Conservation (phyloP, 345 rosid species). For the Raphanus sativus region DNA sequence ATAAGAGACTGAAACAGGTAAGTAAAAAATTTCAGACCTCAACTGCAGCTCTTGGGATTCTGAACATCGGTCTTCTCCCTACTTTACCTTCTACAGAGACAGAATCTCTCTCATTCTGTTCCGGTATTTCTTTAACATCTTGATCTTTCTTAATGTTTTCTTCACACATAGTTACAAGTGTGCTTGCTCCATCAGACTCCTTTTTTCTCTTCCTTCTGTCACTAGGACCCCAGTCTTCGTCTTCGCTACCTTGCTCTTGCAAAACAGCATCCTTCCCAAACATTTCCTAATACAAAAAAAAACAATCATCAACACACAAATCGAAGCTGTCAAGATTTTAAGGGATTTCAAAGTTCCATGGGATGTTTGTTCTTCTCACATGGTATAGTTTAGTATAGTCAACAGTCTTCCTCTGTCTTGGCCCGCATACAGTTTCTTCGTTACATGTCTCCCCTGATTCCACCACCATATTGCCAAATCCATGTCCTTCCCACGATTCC, state of each 20-base stretch:
- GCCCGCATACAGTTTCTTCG: constrained; percentile 64
- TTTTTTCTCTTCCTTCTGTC: constrained; percentile 71
- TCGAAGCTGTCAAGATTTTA: not conserved
- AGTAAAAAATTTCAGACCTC: constrained; percentile 54
- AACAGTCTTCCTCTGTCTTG: constrained; percentile 74
- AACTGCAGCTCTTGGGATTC: constrained; percentile 72
- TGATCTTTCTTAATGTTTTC: constrained; percentile 52
- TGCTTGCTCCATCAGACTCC: constrained; percentile 75
- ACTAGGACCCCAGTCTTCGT: constrained; percentile 98
- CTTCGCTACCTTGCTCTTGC: constrained; percentile 81
- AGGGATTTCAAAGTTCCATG: not conserved
- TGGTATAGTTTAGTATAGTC: constrained; percentile 83
- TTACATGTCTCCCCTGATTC: constrained; percentile 62
- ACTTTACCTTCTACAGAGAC: constrained; percentile 44
- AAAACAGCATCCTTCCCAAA: constrained; percentile 85
- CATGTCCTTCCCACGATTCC: constrained; percentile 47
- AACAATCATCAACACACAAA: constrained; percentile 3
- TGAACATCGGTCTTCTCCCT: constrained; percentile 57
- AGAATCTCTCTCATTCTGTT: constrained; percentile 42
- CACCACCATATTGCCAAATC: constrained; percentile 42
- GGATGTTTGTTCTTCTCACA: constrained; percentile 53
- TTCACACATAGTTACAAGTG: constrained; percentile 65
- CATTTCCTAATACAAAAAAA: constrained; percentile 63
- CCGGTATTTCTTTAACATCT: constrained; percentile 36
- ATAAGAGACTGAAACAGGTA: constrained; percentile 2